A percentile compares a stretch with the other conserved stretches of the same genome.
These are phyloP conservation scores for Rhodotorula paludigena DNA, from an alignment of 768 basidiomycete species.

Conservation along the genomic window DNA sequence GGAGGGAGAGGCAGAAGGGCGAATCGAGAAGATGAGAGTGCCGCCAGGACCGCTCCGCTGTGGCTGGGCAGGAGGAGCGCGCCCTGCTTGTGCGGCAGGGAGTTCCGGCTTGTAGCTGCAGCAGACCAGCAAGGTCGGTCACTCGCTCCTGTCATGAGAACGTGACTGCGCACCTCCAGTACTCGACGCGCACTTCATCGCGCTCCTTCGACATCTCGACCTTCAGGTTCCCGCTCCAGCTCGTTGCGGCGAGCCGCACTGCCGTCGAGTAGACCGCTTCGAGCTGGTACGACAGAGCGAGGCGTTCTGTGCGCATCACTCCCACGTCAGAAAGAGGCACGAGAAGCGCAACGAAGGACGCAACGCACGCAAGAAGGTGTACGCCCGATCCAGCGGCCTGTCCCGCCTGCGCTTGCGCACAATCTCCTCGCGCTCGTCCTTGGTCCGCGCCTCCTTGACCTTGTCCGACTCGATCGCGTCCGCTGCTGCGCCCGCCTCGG, in stretches of 20 bases:
- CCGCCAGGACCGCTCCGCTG: background rate
- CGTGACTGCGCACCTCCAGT: conserved; percentile 66
- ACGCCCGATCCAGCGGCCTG: conserved; percentile 75
- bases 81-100: background rate
- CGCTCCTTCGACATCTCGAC: conserved; percentile 50
- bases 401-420: conserved; percentile 49
- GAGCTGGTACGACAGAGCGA: conserved; percentile 85
- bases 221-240: conserved; percentile 52
- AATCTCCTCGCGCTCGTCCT: background rate
- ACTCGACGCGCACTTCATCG: conserved; percentile 63
- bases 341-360: background rate
- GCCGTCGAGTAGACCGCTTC: conserved; percentile 60
- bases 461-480: background rate
- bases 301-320: conserved; percentile 59
- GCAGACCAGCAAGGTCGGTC: background rate
- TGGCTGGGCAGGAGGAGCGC: background rate
- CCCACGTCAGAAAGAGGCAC: background rate
- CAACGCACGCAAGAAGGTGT: conserved; percentile 78
- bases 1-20: background rate
- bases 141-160: background rate
- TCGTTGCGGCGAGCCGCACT: conserved; percentile 39
- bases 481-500: background rate
- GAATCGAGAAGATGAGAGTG: conserved; percentile 15
- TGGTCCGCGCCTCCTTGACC: background rate
- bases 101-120: background rate